Conservation (phyloP, 148 eudicot species). For the Dysphania ambrosioides region DNA sequence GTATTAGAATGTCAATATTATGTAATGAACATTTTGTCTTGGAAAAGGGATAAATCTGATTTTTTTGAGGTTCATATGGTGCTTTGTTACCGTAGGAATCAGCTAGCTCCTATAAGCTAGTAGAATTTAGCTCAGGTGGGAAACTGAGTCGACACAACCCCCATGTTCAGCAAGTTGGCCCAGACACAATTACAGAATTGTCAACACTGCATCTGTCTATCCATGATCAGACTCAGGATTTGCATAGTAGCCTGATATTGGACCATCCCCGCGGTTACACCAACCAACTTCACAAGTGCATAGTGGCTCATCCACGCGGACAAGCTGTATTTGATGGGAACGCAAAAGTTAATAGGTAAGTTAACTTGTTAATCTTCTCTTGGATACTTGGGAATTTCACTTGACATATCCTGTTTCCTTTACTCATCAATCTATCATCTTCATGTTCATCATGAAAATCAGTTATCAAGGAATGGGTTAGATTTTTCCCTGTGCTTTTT, state of each 20-base stretch:
- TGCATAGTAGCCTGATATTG: conserved; percentile 73
- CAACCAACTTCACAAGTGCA: conserved; percentile 92
- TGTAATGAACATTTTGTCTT: neutral
- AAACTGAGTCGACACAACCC: conserved; percentile 90
- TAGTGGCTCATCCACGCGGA: conserved; percentile 85
- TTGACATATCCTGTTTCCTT: neutral
- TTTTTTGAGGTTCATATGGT: conserved; percentile 8
- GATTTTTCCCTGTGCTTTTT: neutral
- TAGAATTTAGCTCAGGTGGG: conserved; percentile 88
- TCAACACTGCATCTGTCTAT: conserved; percentile 76
- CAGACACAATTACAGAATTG: conserved; percentile 76
- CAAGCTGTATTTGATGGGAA: conserved; percentile 97
- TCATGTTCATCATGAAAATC: too few relatives aligned
- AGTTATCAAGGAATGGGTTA: neutral
- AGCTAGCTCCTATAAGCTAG: conserved; percentile 75
- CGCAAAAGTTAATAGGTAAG: conserved; percentile 76
- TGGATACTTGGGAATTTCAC: neutral
- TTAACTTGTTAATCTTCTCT: conserved; percentile 2
- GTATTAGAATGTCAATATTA: neutral
- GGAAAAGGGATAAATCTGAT: neutral
- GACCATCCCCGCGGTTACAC: conserved; percentile 86
- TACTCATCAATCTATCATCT: neutral
- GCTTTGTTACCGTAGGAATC: conserved; percentile 50
- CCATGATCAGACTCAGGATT: conserved; percentile 75
- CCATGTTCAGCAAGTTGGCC: conserved; percentile 83